Conservation (phyloP, 192 early-diverging fungal species). For the Entophlyctis luteolus region DNA sequence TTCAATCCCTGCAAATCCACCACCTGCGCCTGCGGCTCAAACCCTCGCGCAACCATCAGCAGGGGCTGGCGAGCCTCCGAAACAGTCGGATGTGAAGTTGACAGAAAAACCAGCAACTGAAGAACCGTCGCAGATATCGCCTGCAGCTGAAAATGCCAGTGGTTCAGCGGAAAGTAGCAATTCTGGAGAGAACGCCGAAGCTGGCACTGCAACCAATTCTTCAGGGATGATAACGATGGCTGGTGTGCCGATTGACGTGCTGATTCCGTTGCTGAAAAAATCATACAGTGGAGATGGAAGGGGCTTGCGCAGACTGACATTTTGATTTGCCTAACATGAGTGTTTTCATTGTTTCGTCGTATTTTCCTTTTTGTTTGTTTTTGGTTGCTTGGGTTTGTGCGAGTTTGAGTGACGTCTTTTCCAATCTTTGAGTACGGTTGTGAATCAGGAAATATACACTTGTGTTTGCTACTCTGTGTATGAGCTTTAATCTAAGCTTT, state of each 20-base stretch:
- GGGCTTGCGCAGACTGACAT: slow-evolving; percentile 14
- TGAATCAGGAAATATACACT: too few relatives aligned
- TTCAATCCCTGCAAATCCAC: too few relatives aligned
- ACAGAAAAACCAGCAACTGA: neutral
- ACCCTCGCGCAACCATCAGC: neutral
- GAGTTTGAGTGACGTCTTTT: too few relatives aligned
- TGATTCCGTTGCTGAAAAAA: slow-evolving; percentile 42
- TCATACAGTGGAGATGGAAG: slow-evolving; percentile 27
- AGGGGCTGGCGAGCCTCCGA: neutral
- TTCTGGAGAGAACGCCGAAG: neutral
- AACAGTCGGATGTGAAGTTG: neutral
- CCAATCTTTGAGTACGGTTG: too few relatives aligned
- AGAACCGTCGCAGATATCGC: too few relatives aligned
- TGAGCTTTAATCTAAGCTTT: too few relatives aligned
- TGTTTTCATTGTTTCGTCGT: neutral
- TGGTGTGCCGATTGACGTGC: slow-evolving; percentile 37
- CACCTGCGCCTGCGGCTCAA: neutral
- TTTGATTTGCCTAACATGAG: slow-evolving; percentile 12
- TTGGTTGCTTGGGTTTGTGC: too few relatives aligned
- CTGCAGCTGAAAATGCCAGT: neutral
- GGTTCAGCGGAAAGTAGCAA: neutral
- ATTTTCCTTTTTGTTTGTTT: too few relatives aligned
- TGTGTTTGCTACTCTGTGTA: too few relatives aligned
- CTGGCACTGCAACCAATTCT: slow-evolving; percentile 1
- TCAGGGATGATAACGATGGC: slow-evolving; percentile 35